Percentiles rank a stretch among this genome's conserved stretches.
Evolutionary conservation across 2,329 filamentous ascomycete species (phyloP).

Genomic region (Alternaria triticimaculans): DNA sequence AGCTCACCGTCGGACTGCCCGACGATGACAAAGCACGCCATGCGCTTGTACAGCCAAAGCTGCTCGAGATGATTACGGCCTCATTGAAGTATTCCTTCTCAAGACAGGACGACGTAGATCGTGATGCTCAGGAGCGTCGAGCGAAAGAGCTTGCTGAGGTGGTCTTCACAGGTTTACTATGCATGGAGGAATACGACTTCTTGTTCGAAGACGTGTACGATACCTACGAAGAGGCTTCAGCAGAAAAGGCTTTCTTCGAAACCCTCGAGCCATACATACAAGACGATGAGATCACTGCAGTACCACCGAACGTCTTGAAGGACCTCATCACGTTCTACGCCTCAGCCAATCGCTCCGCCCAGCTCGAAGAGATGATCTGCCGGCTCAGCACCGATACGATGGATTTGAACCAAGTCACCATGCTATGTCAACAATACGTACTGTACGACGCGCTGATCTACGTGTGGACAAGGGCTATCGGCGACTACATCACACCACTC

Average conservation of each 20-base stretch:
- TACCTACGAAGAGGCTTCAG: slow-evolving; percentile 80
- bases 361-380: slow-evolving; percentile 92
- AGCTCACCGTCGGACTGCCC: slow-evolving; percentile 89
- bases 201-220: slow-evolving; percentile 91
- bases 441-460: slow-evolving; percentile 96
- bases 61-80: slow-evolving; percentile 91
- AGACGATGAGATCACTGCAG: slow-evolving; percentile 72
- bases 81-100: slow-evolving; percentile 89
- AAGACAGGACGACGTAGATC: slow-evolving; percentile 59
- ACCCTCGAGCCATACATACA: slow-evolving; percentile 88
- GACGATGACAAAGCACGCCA: slow-evolving; percentile 80
- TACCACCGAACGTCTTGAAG: slow-evolving; percentile 87
- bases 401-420: slow-evolving; percentile 91
- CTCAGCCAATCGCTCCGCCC: slow-evolving; percentile 73
- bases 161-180: slow-evolving; percentile 83
- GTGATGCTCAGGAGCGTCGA: slow-evolving; percentile 63
- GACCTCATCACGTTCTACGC: slow-evolving; percentile 84
- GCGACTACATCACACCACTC: slow-evolving; percentile 89
- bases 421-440: slow-evolving; percentile 86
- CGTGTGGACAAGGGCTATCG: slow-evolving; percentile 91
- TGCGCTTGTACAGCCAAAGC: slow-evolving; percentile 82
- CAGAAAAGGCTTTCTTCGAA: slow-evolving; percentile 81
- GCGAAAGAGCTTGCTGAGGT: slow-evolving; percentile 80
- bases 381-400: slow-evolving; percentile 88
- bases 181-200: slow-evolving; percentile 79